Base-by-base conservation (phyloP, 2,329 filamentous ascomycete species). In the Xylariales sp. region DNA sequence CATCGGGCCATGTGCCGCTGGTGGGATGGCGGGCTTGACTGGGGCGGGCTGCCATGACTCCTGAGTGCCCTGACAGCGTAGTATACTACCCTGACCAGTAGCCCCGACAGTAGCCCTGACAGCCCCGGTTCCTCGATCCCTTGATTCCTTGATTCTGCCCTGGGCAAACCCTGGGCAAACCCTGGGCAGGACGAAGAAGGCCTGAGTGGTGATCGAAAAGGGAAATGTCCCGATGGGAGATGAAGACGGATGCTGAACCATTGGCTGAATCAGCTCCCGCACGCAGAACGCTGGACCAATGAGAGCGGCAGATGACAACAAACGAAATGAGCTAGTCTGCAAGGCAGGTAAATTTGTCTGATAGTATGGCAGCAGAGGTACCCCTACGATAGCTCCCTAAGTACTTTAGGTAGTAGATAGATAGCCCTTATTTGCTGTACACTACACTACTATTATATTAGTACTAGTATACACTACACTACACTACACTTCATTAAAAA, bases 271-370 rank as follows among this genome's bases (percentile, higher is more conserved):
- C 23, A 7, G 18, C 52, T 48, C 32, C 18, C 18, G 32, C 28
- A 41, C 18, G 41, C 49, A 34, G 39, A 39, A 63, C 57, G 52
- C 28, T 48, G 55, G 49, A 10, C 67, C 67, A 69, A 69, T 69
- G 30, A 36, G 34, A 57, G 50, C 58, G 41, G 2, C 10, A 23
- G 7, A 43, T 34, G 49, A 18, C 16, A 36, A 43, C 55, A 69
- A 64, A 63, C 63, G 67, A 69, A 53, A 69, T 67, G 63, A 69
- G 59, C 58, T 50, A 60, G n/a, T 18, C 9, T 39, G 63, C 57
- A 46, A n/a, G n/a, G n/a, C 54, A 50, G 52, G 10, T 41, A 41
- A 41, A 41, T 41, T 41, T 41, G 39, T 14, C 39, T 41, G 39
- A 30, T 41, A 54, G n/a, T n/a, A n/a, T n/a, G n/a, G 3, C 16